Evolutionary conservation across 257 asterid genomes (phyloP), one percentile per base, ranked within the genome.

Genomic region (Fraxinus anomala): DNA sequence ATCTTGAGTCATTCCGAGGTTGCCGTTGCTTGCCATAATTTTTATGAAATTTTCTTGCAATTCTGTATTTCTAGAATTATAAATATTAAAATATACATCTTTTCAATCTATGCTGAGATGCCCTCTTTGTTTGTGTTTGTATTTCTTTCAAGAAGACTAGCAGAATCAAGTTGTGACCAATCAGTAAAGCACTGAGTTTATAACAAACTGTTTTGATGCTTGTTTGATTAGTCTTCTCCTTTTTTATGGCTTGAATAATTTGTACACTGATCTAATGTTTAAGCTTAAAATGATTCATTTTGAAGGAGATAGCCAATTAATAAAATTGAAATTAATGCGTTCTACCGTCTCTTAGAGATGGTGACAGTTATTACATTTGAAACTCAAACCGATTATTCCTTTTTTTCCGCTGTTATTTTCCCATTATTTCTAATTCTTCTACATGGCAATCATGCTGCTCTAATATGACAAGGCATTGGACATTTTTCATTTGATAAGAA

Each of bases 1-100:
- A 89, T 86, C 98, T 96, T n/a, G 99, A 96, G 72, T 75, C 80
- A 2, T 96, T 88, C 83, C 88, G 96, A 86, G 98, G 99, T 96
- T 81, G 79, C 92, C 73, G 74, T 77, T 84, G 28, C 79, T 75
- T 83, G 81, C 68, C 59, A 26, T 23, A 51, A 11, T 49, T 30
- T 12, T 5, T 16, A 49, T 9, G 36, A 30, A 70, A 33, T 73
- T 14, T 59, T 39, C 39, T 72, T 72, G 47, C 19, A 8, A 40
- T 47, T 23, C 19, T 63, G 33, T 24, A 23, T 80, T 37, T 79
- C 69, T 40, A 68, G 14, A 44, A 54, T 6, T 26, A n/a, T 51
- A 44, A 9, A 61, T 23, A 24, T 30, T 30, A 26, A 30, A 30
- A 30, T 30, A 30, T 61, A 61, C 23, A 10, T 61, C 8, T 63